Percentiles rank a stretch among this genome's conserved stretches.
phyloP scores from a whole-genome alignment of 164 flowering plant genomes.

The Aristolochia californica region DNA sequence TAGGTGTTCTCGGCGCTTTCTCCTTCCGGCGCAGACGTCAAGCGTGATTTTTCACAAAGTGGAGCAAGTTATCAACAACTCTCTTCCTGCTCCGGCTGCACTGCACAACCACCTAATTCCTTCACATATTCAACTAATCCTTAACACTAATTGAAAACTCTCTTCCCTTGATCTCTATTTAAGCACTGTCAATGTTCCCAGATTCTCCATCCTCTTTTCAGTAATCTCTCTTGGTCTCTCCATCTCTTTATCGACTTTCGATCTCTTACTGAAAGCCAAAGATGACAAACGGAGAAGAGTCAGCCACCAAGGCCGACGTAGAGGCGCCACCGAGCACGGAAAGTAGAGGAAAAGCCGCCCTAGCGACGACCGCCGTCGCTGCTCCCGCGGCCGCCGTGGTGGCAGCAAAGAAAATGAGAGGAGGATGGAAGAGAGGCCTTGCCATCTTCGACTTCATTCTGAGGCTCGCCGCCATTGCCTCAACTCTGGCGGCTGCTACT shows the following conservation, averaged over 20 bases:
- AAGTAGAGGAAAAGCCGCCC: conserved; percentile 25
- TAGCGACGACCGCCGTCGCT: conserved; percentile 9
- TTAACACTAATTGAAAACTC: too few relatives aligned
- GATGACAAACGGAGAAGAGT: background rate
- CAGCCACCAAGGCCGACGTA: background rate
- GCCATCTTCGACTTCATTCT: conserved; percentile 59
- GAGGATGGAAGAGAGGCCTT: conserved; percentile 42
- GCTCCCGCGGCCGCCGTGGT: conserved; percentile 4
- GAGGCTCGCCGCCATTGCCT: conserved; percentile 37
- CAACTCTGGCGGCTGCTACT: conserved; percentile 48
- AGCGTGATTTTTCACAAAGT: too few relatives aligned
- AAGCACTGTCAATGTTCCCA: background rate
- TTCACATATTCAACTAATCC: background rate
- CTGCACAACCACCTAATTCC: conserved; percentile 9
- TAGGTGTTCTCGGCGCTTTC: background rate
- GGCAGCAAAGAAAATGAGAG: conserved; percentile 5
- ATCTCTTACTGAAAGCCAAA: background rate
- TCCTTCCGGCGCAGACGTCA: background rate
- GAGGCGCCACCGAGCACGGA: conserved; percentile 8
- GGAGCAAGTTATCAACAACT: conserved; percentile 21
- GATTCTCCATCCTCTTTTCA: background rate
- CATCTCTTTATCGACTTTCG: background rate
- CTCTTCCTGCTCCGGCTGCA: conserved; percentile 6
- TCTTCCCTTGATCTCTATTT: conserved; percentile 2
- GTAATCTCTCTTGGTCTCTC: background rate